These are phyloP conservation scores for Inga leiocalycina DNA, from an alignment of 306 rosid species.

Conservation along the genomic window DNA sequence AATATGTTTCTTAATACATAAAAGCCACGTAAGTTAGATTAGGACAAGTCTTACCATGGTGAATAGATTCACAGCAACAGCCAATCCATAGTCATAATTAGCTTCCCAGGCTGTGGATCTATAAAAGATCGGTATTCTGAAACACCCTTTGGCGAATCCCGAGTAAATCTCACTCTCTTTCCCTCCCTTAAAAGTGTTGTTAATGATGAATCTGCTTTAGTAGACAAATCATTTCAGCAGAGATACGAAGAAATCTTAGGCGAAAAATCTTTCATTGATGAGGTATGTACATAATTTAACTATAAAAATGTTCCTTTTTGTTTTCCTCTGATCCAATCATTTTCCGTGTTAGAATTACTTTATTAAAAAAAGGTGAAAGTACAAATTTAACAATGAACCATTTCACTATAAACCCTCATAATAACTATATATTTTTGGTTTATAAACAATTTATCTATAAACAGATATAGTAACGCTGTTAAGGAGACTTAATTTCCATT, in stretches of 20 bases:
- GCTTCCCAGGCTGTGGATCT: slow-evolving; percentile 63
- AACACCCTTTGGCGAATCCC: slow-evolving; percentile 52
- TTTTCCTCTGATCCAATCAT: background rate
- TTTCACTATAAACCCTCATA: too few relatives aligned
- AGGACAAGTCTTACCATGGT: background rate
- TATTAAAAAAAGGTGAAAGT: too few relatives aligned
- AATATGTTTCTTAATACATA: too few relatives aligned
- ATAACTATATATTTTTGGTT: too few relatives aligned
- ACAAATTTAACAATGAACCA: too few relatives aligned
- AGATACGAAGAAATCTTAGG: slow-evolving; percentile 39
- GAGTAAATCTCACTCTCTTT: slow-evolving; percentile 39
- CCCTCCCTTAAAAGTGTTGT: slow-evolving; percentile 72
- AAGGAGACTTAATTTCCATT: too few relatives aligned
- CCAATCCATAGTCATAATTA: slow-evolving; percentile 39
- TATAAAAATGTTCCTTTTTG: background rate
- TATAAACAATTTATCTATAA: too few relatives aligned
- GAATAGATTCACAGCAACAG: slow-evolving; percentile 7
- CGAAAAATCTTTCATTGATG: background rate
- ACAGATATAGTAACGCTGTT: too few relatives aligned
- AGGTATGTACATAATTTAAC: slow-evolving; percentile 40
- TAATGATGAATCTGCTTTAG: slow-evolving; percentile 51
- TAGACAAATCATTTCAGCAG: slow-evolving; percentile 48
- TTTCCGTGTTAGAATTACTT: too few relatives aligned
- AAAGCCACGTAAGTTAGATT: too few relatives aligned
- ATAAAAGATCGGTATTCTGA: slow-evolving; percentile 47